These are phyloP conservation scores for Yamadazyma blattariae DNA, from an alignment of 1,139 yeast genomes.

Conservation along the genomic window DNA sequence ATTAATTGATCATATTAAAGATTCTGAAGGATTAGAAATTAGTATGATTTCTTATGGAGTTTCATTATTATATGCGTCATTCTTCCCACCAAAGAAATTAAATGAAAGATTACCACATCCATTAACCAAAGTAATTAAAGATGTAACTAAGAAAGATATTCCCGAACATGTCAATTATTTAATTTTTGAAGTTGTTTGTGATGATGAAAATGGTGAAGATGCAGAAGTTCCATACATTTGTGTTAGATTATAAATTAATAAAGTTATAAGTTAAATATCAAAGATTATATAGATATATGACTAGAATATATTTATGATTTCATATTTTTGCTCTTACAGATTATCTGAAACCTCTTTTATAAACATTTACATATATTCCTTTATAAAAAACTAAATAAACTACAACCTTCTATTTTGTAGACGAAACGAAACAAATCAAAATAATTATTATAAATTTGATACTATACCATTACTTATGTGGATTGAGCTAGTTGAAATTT, in stretches of 20 bases:
- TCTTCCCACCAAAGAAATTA: slow-evolving; percentile 88
- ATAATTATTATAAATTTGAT: too few species aligned
- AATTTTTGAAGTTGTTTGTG: slow-evolving; percentile 88
- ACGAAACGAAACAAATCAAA: too few species aligned
- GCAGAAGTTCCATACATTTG: slow-evolving; percentile 86
- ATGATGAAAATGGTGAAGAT: slow-evolving; percentile 90
- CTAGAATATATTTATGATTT: too few species aligned
- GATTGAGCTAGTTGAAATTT: slow-evolving; percentile 39
- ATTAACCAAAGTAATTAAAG: slow-evolving; percentile 72
- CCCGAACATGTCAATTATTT: slow-evolving; percentile 73
- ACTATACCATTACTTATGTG: slow-evolving; percentile 11
- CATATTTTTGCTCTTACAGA: too few species aligned
- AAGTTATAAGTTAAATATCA: neutral
- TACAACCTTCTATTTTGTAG: too few species aligned
- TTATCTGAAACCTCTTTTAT: too few species aligned
- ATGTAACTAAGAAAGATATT: slow-evolving; percentile 80
- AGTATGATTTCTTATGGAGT: slow-evolving; percentile 93
- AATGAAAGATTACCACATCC: slow-evolving; percentile 70
- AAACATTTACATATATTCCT: too few species aligned
- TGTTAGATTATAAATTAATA: slow-evolving; percentile 10
- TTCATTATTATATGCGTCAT: slow-evolving; percentile 84
- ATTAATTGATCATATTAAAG: slow-evolving; percentile 70
- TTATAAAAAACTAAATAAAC: too few species aligned
- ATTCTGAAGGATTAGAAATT: slow-evolving; percentile 80
- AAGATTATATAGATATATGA: slow-evolving; percentile 1